Evolutionary conservation across 2,329 filamentous ascomycete genomes (phyloP).

Genomic region (Colletotrichum sojae): DNA sequence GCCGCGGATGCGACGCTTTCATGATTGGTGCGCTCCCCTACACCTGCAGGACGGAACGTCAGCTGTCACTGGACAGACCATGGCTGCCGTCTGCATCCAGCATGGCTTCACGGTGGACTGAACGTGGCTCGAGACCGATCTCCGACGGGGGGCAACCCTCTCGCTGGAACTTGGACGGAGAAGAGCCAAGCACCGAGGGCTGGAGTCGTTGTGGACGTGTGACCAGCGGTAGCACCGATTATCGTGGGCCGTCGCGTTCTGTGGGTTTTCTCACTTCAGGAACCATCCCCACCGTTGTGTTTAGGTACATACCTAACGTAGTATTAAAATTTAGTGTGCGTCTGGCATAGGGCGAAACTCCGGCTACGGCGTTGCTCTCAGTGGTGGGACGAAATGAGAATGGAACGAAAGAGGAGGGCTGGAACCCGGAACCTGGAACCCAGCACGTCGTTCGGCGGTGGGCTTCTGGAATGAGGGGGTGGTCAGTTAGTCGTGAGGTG

Average conservation of each 20-base stretch:
- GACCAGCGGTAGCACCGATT: constrained; percentile 27
- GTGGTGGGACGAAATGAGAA: constrained; percentile 3
- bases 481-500: constrained; percentile 1
- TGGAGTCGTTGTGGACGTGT: constrained; percentile 18
- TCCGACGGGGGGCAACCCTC: constrained; percentile 29
- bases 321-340: background rate
- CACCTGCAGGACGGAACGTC: constrained; percentile 34
- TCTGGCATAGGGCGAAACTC: background rate
- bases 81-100: constrained; percentile 27
- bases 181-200: background rate
- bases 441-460: constrained; percentile 17
- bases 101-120: constrained; percentile 29
- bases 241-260: constrained; percentile 7
- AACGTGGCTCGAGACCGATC: constrained; percentile 36
- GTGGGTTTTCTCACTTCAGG: background rate
- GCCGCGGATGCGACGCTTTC: constrained; percentile 20
- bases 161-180: constrained; percentile 6
- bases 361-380: background rate
- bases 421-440: constrained; percentile 15
- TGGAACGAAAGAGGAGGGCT: constrained; percentile 11
- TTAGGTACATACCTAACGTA: constrained; percentile 8
- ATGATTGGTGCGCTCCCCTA: constrained; percentile 35
- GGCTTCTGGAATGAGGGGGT: constrained; percentile 2
- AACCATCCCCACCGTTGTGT: constrained; percentile 11
- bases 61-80: constrained; percentile 36